phyloP scores from a whole-genome alignment of 2,329 filamentous ascomycete genomes.

The Venturia oleaginea region DNA sequence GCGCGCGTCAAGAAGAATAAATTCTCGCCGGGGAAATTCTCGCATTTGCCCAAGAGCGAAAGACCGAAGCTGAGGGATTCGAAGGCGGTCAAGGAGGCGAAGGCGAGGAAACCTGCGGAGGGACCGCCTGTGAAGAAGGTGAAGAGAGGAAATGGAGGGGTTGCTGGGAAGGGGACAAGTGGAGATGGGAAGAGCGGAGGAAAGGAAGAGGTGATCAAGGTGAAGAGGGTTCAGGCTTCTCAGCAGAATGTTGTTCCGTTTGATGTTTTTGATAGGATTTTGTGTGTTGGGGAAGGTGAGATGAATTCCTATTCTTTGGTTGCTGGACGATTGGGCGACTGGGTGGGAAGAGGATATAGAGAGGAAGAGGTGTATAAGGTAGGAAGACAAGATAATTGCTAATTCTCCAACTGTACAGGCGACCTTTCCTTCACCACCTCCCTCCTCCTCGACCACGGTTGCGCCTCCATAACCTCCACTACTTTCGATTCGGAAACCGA shows the following conservation, averaged over 20 bases:
- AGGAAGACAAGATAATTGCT: not conserved
- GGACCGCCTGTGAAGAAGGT: not conserved
- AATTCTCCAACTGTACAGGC: slow-evolving; percentile 22
- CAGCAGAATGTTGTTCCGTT: slow-evolving; percentile 5
- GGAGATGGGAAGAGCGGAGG: not conserved
- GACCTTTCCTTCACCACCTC: slow-evolving; percentile 71
- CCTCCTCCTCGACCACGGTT: slow-evolving; percentile 56
- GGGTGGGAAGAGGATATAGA: too few relatives aligned
- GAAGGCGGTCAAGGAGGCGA: not conserved
- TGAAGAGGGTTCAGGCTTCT: slow-evolving; percentile 1
- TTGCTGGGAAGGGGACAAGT: not conserved
- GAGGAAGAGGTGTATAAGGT: not conserved
- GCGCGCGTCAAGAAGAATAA: not conserved
- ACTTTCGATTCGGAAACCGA: slow-evolving; percentile 52
- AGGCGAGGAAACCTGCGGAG: not conserved
- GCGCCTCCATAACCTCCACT: slow-evolving; percentile 59
- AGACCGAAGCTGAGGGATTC: not conserved
- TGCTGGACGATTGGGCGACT: too few relatives aligned
- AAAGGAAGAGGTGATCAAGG: not conserved
- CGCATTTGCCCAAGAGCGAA: not conserved
- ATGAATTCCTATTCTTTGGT: not conserved
- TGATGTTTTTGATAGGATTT: slow-evolving; percentile 10
- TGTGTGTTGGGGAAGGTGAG: slow-evolving; percentile 12
- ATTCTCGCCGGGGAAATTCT: not conserved
- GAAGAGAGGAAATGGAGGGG: not conserved